These are phyloP conservation scores for Yamagishiella unicocca DNA, from an alignment of 139 green algal species.

Conservation along the genomic window DNA sequence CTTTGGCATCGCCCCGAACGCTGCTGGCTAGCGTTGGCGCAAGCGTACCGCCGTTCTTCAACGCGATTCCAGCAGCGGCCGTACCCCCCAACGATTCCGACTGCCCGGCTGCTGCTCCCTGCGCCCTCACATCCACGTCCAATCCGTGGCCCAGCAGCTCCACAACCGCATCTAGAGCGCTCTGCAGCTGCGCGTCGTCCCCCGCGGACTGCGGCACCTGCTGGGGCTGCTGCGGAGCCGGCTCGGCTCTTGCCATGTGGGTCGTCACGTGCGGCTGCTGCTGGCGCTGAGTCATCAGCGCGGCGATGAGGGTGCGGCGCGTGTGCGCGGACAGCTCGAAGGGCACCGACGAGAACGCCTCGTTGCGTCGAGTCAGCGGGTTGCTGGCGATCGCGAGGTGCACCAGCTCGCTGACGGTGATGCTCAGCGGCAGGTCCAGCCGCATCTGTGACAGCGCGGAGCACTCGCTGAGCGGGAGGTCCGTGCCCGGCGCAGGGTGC, in stretches of 20 bases:
- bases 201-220: too few relatives aligned
- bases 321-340: not conserved
- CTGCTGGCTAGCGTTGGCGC: too few relatives aligned
- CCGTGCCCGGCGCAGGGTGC: not conserved
- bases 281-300: not conserved
- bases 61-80: too few relatives aligned
- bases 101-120: too few relatives aligned
- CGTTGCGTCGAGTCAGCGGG: not conserved
- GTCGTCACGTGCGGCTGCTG: not conserved
- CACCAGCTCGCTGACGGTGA: slow-evolving; percentile 22
- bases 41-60: too few relatives aligned
- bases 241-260: not conserved
- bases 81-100: too few relatives aligned
- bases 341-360: not conserved
- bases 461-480: not conserved
- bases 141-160: not conserved
- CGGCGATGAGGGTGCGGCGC: not conserved
- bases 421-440: slow-evolving; percentile 3
- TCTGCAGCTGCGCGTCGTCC: not conserved
- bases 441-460: not conserved
- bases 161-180: not conserved
- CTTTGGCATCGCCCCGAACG: too few relatives aligned
- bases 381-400: not conserved
- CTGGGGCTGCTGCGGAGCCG: too few relatives aligned
- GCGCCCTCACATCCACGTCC: too few relatives aligned